Percentiles rank a stretch among this genome's conserved stretches.
phyloP scores from a whole-genome alignment of 371 early-diverging fungal species.

The Capniomyces stellatus region DNA sequence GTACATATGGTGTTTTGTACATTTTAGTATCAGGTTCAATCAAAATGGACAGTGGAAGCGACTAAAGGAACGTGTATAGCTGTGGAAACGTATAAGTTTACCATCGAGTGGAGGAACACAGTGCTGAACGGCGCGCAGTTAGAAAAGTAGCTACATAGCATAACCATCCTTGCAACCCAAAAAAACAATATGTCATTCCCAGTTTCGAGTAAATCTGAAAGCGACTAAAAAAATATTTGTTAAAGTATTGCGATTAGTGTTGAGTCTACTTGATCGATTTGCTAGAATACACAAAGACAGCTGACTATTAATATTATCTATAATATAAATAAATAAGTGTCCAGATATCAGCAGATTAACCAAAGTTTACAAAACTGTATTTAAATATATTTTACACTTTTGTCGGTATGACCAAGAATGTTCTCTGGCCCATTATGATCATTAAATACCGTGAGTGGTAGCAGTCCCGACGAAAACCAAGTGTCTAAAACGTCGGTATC shows the following conservation, averaged over 20 bases:
- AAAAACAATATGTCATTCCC: constrained; percentile 99
- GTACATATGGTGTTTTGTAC: background rate
- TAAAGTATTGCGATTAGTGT: too few species aligned
- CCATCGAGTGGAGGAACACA: constrained; percentile 63
- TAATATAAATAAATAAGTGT: too few species aligned
- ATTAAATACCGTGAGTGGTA: constrained; percentile 78
- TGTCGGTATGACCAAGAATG: background rate
- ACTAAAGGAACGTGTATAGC: too few species aligned
- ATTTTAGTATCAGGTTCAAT: background rate
- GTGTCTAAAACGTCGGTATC: constrained; percentile 99
- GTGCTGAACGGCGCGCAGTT: constrained; percentile 68
- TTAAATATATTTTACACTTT: background rate
- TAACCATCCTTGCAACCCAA: constrained; percentile 99
- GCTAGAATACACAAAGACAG: too few species aligned
- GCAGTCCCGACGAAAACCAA: constrained; percentile 97
- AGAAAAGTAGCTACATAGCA: constrained; percentile 84
- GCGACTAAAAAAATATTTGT: background rate
- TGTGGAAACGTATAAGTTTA: constrained; percentile 13
- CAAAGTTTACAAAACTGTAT: too few species aligned
- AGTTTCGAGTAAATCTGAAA: constrained; percentile 82
- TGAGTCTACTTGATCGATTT: too few species aligned
- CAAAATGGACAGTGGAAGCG: too few species aligned
- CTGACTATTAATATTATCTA: too few species aligned
- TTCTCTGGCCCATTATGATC: background rate
- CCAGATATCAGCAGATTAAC: too few species aligned